Percentiles rank a stretch among this genome's conserved stretches.
Conservation (phyloP, 805 yeast genomes). For the Wickerhamiella alocasiicola region DNA sequence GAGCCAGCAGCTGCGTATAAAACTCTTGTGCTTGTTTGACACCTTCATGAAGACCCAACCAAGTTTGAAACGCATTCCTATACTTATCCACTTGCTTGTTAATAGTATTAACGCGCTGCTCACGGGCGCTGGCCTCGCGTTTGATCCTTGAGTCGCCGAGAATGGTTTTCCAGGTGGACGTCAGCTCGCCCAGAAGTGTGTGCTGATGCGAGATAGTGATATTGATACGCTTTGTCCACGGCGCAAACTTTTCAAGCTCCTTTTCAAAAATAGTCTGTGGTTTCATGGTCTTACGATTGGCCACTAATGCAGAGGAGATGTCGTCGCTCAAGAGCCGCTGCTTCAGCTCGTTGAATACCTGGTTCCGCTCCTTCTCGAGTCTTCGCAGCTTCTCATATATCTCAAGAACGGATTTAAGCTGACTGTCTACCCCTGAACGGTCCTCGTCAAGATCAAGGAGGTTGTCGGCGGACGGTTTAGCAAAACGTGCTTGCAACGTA, state of each 20-base stretch:
- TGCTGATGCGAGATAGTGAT: conserved; percentile 57
- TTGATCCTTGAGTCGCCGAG: conserved; percentile 35
- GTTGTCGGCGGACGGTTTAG: conserved; percentile 3
- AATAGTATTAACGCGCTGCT: conserved; percentile 12
- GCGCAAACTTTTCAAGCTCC: conserved; percentile 66
- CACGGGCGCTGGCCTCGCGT: conserved; percentile 31
- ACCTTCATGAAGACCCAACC: conserved; percentile 50
- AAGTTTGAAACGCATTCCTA: conserved; percentile 40
- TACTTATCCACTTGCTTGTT: conserved; percentile 25
- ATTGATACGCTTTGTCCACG: conserved; percentile 52
- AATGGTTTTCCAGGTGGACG: conserved; percentile 35
- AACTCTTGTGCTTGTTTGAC: conserved; percentile 48
- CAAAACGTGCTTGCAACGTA: conserved; percentile 8
- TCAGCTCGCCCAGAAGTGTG: conserved; percentile 36
- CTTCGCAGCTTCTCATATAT: conserved; percentile 47
- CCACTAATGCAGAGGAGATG: conserved; percentile 59
- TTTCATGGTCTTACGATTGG: conserved; percentile 46
- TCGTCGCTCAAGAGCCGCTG: conserved; percentile 67
- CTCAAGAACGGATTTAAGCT: conserved; percentile 43
- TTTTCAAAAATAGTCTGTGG: conserved; percentile 49
- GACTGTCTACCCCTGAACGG: conserved; percentile 25
- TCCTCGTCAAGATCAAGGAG: conserved; percentile 59
- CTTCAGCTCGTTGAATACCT: conserved; percentile 53
- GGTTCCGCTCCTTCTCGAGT: conserved; percentile 49
- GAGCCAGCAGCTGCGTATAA: conserved; percentile 40